These are phyloP conservation scores for Lepidium campestre DNA, from an alignment of 441 rosid genomes.

Conservation along the genomic window DNA sequence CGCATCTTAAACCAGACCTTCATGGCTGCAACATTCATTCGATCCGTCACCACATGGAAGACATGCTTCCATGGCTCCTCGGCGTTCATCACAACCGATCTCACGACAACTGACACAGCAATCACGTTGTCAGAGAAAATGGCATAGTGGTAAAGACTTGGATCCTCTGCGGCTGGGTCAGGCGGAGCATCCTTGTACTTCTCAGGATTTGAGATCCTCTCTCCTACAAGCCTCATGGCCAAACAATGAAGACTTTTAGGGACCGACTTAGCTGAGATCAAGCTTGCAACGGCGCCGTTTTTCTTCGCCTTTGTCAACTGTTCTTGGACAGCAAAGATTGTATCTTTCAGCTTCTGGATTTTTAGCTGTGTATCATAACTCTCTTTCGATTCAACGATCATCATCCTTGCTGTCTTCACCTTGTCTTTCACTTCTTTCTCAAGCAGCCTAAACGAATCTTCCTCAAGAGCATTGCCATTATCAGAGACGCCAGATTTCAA, in stretches of 20 bases:
- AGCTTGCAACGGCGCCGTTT: constrained; percentile 77
- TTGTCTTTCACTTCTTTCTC: constrained; percentile 92
- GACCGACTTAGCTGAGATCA: constrained; percentile 69
- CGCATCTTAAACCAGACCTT: constrained; percentile 94
- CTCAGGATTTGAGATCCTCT: constrained; percentile 67
- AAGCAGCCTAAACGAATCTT: constrained; percentile 63
- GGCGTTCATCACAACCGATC: constrained; percentile 81
- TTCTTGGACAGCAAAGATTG: constrained; percentile 77
- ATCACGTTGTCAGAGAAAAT: constrained; percentile 84
- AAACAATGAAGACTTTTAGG: constrained; percentile 93
- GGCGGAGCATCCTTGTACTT: constrained; percentile 56
- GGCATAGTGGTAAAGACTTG: constrained; percentile 74
- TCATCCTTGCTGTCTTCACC: constrained; percentile 59
- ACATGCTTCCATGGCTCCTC: constrained; percentile 89
- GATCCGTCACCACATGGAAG: constrained; percentile 79
- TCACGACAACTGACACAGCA: constrained; percentile 89
- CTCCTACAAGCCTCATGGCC: constrained; percentile 88
- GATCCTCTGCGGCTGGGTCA: constrained; percentile 60
- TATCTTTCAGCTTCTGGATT: constrained; percentile 90
- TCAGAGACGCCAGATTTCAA: constrained; percentile 49
- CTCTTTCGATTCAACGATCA: constrained; percentile 79
- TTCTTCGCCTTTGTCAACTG: constrained; percentile 74
- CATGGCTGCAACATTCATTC: constrained; percentile 85
- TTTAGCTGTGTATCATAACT: constrained; percentile 86
- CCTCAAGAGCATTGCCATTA: constrained; percentile 45